Evolutionary conservation across 257 asterid genomes (phyloP), one percentile per base, ranked within the genome.

Genomic region (Rauvolfia tetraphylla): DNA sequence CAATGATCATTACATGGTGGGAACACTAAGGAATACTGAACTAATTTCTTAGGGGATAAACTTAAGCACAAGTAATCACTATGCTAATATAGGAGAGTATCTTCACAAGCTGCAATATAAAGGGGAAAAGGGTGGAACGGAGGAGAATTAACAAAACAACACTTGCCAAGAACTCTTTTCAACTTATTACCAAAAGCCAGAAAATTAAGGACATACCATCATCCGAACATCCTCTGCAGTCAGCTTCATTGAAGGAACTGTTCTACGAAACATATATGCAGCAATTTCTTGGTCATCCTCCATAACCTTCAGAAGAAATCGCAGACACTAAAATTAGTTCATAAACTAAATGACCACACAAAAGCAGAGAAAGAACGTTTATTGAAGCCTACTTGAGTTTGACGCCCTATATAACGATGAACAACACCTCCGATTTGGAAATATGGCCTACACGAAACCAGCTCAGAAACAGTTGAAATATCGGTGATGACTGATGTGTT

Each of bases 221-320:
- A 84, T 79, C 36, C 98, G 96, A 81, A 95, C 93, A 84, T 95
- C 99, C 79, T 93, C 98, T 36, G 96, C 88, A 56, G 94, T 87
- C 87, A 95, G 80, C 83, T 90, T 94, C 83, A 89, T 79, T 72
- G 92, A 90, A 81, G 99, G 99, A 77, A 95, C 98, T 23, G 99
- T 95, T 89, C 99, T 89, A 17, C 99, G 99, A 79, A 95, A 95
- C 99, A 95, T 95, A 84, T 91, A 95, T 25, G 99, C 98, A 75
- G 91, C 95, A 73, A 95, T 95, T 86, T 95, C 99, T 82, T 80
- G 96, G 85, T 93, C 98, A 83, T 95, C 97, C 88, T 95, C 98
- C 99, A 95, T 92, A 78, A 95, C 97, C 99, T 95, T 84, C 83
- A 80, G 27, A 79, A 69, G 74, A 80, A 25, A 79, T 67, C 67